Base-by-base conservation (phyloP, 1,284 basidiomycete genomes). In the Sphaerobolus stellatus region DNA sequence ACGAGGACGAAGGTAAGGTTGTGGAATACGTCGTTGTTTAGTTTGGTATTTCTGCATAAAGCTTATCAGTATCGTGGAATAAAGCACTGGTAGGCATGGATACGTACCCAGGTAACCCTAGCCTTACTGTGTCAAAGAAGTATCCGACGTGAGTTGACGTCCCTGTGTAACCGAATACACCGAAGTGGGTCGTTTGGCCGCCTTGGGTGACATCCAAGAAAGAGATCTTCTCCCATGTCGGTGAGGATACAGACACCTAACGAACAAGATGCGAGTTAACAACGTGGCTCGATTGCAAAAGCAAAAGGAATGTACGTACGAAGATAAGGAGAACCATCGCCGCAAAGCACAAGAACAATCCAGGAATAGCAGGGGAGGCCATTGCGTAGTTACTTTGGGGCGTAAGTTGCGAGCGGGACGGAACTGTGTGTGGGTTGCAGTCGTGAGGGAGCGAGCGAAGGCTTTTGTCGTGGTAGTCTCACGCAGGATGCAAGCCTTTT, bases 161-260 rank as follows among this genome's bases (percentile, higher is more conserved):
- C n/a, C 84, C 88, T 16, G 84, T 86, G 68, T 76, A 83, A 2
- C 90, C 90, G 66, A 91, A 91, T 25, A 88, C 81, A 64, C 91
- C 91, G 61, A 84, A 92, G 61, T 77, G 78, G 16, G 78, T 71
- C 30, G 63, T 62, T 2, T 56, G 46, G 3, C 63, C 66, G 5
- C 68, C 71, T 5, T 67, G 64, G 4, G 71, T 73, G 22, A 82
- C 80, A 53, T 80, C 70, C 31, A 92, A 78, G 75, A 90, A 92
- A 22, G 78, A 84, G 51, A 92, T 74, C 30, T 66, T 67, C 29
- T 86, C 68, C 90, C 88, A 92, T 62, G 82, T 88, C 31, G 90
- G 89, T 49, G 80, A 70, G 20, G 86, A 86, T 48, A 76, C 64
- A 33, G 41, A 64, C 25, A 27, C 22, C 38, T 2, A 47, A 22